phyloP scores from a whole-genome alignment of 1,139 yeast genomes.

The Zygoascus meyerae region DNA sequence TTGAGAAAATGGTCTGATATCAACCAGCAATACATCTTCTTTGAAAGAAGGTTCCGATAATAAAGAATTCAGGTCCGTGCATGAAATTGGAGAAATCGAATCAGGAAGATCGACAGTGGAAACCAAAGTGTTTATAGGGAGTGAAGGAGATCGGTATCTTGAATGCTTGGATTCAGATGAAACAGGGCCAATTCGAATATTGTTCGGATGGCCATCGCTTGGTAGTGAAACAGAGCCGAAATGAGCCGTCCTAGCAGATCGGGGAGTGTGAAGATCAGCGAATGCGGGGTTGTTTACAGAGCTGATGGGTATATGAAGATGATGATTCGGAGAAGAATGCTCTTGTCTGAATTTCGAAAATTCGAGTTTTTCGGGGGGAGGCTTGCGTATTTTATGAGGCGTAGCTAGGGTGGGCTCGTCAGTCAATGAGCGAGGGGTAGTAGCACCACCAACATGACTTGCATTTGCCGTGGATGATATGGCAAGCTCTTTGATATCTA shows the following conservation, averaged over 20 bases:
- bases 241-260: slow-evolving; percentile 1
- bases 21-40: slow-evolving; percentile 43
- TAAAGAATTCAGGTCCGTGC: slow-evolving; percentile 7
- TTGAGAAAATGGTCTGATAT: slow-evolving; percentile 66
- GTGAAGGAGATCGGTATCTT: slow-evolving; percentile 21
- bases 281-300: neutral
- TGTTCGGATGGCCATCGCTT: neutral
- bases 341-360: neutral
- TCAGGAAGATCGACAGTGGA: slow-evolving; percentile 14
- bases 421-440: neutral
- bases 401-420: neutral
- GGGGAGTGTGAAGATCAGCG: slow-evolving; percentile 1
- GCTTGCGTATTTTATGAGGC: neutral
- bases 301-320: neutral
- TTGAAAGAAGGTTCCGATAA: neutral
- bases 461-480: neutral
- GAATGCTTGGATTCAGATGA: slow-evolving; percentile 8
- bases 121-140: slow-evolving; percentile 18
- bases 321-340: neutral
- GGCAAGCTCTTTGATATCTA: neutral
- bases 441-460: neutral
- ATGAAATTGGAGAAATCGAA: slow-evolving; percentile 9
- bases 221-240: slow-evolving; percentile 1
- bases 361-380: slow-evolving; percentile 2
- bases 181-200: neutral